phyloP scores from a whole-genome alignment of 164 flowering plant genomes.

The Liquidambar formosana region DNA sequence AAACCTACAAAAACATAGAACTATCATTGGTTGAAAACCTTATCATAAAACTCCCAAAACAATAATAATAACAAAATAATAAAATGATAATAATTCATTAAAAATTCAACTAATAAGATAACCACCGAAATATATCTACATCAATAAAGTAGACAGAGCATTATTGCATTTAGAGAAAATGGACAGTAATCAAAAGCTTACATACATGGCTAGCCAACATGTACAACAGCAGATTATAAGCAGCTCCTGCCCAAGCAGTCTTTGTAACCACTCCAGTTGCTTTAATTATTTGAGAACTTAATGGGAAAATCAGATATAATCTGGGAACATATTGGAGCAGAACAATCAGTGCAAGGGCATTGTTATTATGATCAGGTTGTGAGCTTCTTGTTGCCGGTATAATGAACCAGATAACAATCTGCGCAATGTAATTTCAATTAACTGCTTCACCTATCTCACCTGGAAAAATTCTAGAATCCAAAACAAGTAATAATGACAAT shows the following conservation, averaged over 20 bases:
- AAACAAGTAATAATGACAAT: neutral
- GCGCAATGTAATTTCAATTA: slow-evolving; percentile 24
- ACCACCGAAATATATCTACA: neutral
- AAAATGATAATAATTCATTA: neutral
- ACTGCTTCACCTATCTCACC: neutral
- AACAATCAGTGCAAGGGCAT: slow-evolving; percentile 80
- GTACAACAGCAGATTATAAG: slow-evolving; percentile 77
- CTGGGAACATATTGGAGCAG: slow-evolving; percentile 87
- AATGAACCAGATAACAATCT: slow-evolving; percentile 88
- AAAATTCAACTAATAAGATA: neutral
- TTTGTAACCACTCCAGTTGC: slow-evolving; percentile 90
- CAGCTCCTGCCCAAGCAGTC: slow-evolving; percentile 98
- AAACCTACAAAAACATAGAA: slow-evolving; percentile 45
- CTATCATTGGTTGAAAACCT: neutral
- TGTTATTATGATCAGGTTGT: slow-evolving; percentile 60
- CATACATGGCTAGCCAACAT: slow-evolving; percentile 96
- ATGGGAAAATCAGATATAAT: slow-evolving; percentile 79
- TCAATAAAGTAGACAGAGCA: neutral
- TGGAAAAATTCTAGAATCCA: neutral
- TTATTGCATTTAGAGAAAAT: neutral
- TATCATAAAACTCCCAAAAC: neutral
- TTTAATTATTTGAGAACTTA: slow-evolving; percentile 77
- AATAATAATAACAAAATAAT: neutral
- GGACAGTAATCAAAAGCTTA: slow-evolving; percentile 5
- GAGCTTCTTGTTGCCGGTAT: slow-evolving; percentile 69